phyloP scores from a whole-genome alignment of 2,329 filamentous ascomycete species.

The Trematosphaeria pertusa region DNA sequence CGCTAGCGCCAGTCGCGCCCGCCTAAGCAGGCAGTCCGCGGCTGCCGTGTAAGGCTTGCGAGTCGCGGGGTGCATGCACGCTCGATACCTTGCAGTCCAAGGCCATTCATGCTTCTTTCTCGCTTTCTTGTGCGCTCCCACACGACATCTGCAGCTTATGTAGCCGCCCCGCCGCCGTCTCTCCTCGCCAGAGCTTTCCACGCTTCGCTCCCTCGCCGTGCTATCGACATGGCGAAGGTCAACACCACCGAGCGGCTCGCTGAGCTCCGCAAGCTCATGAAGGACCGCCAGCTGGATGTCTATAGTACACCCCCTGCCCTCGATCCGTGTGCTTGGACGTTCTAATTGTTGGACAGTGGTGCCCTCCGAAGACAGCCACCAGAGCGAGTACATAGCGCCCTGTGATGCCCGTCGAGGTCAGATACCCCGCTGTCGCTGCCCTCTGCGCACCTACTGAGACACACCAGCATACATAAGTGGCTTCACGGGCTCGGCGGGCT shows the following conservation, averaged over 20 bases:
- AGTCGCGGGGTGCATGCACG: constrained; percentile 6
- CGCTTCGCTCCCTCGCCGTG: constrained; percentile 33
- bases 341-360: constrained; percentile 70
- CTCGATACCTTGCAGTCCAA: constrained; percentile 4
- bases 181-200: constrained; percentile 35
- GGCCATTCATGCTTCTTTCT: constrained; percentile 36
- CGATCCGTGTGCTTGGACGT: background rate
- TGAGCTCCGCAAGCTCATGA: constrained; percentile 84
- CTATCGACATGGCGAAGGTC: constrained; percentile 74
- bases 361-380: constrained; percentile 95
- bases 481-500: constrained; percentile 94
- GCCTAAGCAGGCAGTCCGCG: background rate
- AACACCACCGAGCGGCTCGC: constrained; percentile 79
- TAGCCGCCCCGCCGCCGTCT: constrained; percentile 24
- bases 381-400: constrained; percentile 97
- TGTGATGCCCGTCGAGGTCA: constrained; percentile 84
- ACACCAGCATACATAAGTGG: constrained; percentile 80
- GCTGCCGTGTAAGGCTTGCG: constrained; percentile 2
- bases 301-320: constrained; percentile 69
- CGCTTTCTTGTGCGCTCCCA: constrained; percentile 38
- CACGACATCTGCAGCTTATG: constrained; percentile 35
- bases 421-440: constrained; percentile 16
- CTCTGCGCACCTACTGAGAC: constrained; percentile 32
- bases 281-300: constrained; percentile 82
- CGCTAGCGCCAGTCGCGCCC: background rate